These are phyloP conservation scores for Glycine latifolia DNA, from an alignment of 306 rosid species.

Conservation along the genomic window DNA sequence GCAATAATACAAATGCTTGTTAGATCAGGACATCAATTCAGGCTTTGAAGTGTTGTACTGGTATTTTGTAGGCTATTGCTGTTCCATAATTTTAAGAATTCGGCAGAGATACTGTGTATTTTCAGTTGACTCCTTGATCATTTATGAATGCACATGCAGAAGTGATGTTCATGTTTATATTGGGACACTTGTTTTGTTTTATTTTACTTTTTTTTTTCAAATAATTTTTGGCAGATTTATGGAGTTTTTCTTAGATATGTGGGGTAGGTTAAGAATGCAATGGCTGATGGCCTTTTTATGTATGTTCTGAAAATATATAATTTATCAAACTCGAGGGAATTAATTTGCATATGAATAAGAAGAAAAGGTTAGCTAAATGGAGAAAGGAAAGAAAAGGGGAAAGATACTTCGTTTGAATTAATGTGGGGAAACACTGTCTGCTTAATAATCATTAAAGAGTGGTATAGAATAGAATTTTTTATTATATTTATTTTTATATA, in stretches of 20 bases:
- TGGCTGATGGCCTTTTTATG: neutral
- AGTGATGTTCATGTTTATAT: constrained; percentile 46
- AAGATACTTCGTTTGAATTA: neutral
- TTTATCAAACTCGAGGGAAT: neutral
- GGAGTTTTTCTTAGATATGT: neutral
- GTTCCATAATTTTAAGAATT: constrained; percentile 60
- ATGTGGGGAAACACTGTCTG: neutral
- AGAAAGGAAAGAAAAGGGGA: neutral
- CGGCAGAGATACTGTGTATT: constrained; percentile 57
- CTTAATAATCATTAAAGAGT: neutral
- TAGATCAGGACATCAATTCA: constrained; percentile 53
- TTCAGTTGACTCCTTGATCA: constrained; percentile 43
- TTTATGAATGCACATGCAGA: constrained; percentile 48
- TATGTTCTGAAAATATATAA: neutral
- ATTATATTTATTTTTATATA: neutral
- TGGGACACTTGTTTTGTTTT: constrained; percentile 2
- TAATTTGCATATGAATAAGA: neutral
- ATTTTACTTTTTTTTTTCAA: neutral
- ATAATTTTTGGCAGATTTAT: neutral
- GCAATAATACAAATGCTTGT: constrained; percentile 59
- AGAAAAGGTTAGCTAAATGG: neutral
- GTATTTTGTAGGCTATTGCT: constrained; percentile 55
- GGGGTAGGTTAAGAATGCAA: neutral
- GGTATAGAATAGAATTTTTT: neutral
- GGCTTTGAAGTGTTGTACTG: constrained; percentile 54